These are phyloP conservation scores for Mortierella sp. DNA, from an alignment of 371 early-diverging fungal genomes.

Conservation along the genomic window DNA sequence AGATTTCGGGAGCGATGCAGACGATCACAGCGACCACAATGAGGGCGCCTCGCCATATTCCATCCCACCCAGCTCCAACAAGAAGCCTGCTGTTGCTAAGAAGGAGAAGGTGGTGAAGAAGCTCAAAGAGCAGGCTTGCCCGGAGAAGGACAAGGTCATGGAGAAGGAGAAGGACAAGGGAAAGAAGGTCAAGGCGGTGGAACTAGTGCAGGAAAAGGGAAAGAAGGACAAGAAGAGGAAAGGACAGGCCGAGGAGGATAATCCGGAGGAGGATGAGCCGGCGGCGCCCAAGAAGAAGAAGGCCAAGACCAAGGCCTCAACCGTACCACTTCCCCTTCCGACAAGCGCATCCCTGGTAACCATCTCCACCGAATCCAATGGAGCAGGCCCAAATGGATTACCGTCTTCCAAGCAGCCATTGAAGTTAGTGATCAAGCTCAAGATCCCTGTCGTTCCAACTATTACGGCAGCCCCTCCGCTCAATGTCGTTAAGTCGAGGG, in stretches of 20 bases:
- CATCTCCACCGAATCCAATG: constrained; percentile 21
- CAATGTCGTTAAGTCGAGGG: not conserved
- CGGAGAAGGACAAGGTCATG: not conserved
- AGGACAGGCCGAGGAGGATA: constrained; percentile 21
- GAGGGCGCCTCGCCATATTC: not conserved
- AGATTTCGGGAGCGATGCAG: constrained; percentile 8
- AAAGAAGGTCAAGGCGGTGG: not conserved
- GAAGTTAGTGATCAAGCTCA: constrained; percentile 48
- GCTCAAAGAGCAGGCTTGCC: not conserved
- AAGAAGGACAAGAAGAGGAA: constrained; percentile 8
- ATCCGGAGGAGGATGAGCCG: not conserved
- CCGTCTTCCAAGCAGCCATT: constrained; percentile 24
- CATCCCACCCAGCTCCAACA: constrained; percentile 3
- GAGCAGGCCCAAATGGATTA: constrained; percentile 2
- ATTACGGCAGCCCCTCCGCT: not conserved
- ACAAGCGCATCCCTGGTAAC: constrained; percentile 28
- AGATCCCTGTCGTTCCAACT: constrained; percentile 23
- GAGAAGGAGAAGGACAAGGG: not conserved
- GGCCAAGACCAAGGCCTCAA: constrained; percentile 1
- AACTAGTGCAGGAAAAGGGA: not conserved
- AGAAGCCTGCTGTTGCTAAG: not conserved
- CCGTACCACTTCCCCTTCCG: not conserved
- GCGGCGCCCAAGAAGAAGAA: constrained; percentile 1
- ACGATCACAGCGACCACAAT: constrained; percentile 1
- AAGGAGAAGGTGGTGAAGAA: not conserved